Base-by-base conservation (phyloP, 208 protist genomes). In the Acanthamoeba sp. region DNA sequence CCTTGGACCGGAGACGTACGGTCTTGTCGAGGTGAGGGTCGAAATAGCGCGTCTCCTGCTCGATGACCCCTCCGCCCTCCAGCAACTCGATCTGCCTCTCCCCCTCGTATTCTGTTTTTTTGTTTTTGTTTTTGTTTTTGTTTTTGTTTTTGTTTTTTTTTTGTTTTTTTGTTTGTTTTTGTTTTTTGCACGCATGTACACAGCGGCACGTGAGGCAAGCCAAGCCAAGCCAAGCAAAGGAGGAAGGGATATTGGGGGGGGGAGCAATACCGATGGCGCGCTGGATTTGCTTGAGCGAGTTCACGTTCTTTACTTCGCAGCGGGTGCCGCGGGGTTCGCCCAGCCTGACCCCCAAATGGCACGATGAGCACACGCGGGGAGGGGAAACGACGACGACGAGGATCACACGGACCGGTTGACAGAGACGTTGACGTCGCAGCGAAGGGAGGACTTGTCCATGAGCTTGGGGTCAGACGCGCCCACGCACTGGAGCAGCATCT, bases 261-360 rank as follows among this genome's bases (percentile, higher is more conserved):
- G 5, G 69, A 1, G 27, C n/a, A 16, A 16, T 57, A 93, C 94
- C 96, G 32, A 98, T 97, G 20, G 96, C 87, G 29, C 76, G 38
- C 22, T 36, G 9, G 12, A 98, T 88, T 10, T 62, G 55, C 29
- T 94, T 91, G 20, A 96, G 52, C 50, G 71, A 88, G 29, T 97
- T 97, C 80, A 98, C 76, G 93, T 98, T 98, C 78, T 98, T 98
- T 5, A 97, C 50, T 40, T 98, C 97, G 5, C 87, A 94, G 45
- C 96, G 59, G 2, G 94, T 96, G 2, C 96, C 96, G 34, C 78
- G 57, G 20, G 66, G 38, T 76, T 22, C 55, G 55, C 85, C 64
- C 50, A 57, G 9, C 50, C 50, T 57, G 50, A 10, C 34, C n/a
- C n/a, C n/a, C 42, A 48, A 3, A 48, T 10, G 42, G 10, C 42